Evolutionary conservation across 345 rosid species (phyloP), one percentile per base, ranked within the genome.

Genomic region (Salix arbutifolia): DNA sequence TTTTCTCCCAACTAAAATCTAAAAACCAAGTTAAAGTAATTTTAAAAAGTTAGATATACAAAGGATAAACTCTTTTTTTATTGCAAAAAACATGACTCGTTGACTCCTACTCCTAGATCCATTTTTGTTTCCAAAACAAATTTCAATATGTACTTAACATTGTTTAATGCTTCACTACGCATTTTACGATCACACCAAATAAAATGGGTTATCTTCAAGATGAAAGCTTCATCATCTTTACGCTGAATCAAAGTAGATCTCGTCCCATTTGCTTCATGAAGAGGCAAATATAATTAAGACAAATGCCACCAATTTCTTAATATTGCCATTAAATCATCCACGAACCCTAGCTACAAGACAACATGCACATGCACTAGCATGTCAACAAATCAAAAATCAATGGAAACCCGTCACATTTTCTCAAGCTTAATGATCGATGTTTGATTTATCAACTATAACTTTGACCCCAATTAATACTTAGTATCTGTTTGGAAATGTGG

Each of bases 211-310:
- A 17, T 61, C 62, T 76, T 60, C 42, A 76, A 42, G 74, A 73
- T 69, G 28, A 35, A 28, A 21, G 35, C 76, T 73, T 62, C 69
- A 81, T 70, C 37, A 38, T 60, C 62, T 71, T 84, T 50, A 77
- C 52, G 80, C 53, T 79, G 70, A 73, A 72, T 30, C 77, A 74
- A 56, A 31, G 62, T 1, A 53, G 61, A 53, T 53, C 61, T n/a
- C 8, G 0, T n/a, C 60, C 6, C 61, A 18, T 19, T 76, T 78
- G 77, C 87, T 85, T 82, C 58, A 52, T 42, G 72, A 71, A 17
- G 68, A 80, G 80, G 84, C 80, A 76, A 83, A 73, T 23, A 28
- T 30, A 37, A 38, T 67, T 21, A 56, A 69, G 31, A 10, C 74
- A 33, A 69, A 74, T 68, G 61, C 70, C 74, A 68, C 65, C 65